phyloP scores from a whole-genome alignment of 345 rosid genomes.

The Eucalyptus erythrocorys region DNA sequence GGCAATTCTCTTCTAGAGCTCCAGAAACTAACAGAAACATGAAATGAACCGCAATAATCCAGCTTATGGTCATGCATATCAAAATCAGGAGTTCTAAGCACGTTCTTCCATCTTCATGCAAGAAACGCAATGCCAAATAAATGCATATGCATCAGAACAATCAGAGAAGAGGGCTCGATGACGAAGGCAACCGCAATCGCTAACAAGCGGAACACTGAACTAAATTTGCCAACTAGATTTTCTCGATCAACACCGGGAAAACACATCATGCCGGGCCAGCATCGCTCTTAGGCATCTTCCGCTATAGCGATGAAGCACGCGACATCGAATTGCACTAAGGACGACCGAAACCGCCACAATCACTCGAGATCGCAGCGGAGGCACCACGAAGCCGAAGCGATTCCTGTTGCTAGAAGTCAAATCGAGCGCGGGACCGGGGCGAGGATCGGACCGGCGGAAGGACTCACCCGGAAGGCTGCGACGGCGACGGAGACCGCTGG shows the following conservation, averaged over 20 bases:
- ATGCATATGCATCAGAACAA: neutral
- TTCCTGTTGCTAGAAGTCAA: neutral
- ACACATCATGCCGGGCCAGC: neutral
- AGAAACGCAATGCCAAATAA: neutral
- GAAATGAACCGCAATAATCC: neutral
- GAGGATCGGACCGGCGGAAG: neutral
- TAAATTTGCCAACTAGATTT: neutral
- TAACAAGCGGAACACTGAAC: neutral
- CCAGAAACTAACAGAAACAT: neutral
- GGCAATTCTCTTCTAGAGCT: neutral
- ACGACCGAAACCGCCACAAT: neutral
- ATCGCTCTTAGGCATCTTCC: neutral
- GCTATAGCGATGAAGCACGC: neutral
- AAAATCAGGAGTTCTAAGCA: neutral
- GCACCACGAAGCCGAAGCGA: neutral
- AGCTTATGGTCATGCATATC: neutral
- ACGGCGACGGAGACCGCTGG: constrained; percentile 79
- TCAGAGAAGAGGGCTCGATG: neutral
- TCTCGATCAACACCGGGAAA: neutral
- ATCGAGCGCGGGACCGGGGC: neutral
- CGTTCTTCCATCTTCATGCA: neutral
- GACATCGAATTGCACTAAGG: neutral
- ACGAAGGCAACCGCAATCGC: neutral
- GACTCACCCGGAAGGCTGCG: constrained; percentile 95
- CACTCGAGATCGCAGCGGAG: neutral